phyloP scores from a whole-genome alignment of 805 yeast species.

The Wickerhamiella alocasiicola region DNA sequence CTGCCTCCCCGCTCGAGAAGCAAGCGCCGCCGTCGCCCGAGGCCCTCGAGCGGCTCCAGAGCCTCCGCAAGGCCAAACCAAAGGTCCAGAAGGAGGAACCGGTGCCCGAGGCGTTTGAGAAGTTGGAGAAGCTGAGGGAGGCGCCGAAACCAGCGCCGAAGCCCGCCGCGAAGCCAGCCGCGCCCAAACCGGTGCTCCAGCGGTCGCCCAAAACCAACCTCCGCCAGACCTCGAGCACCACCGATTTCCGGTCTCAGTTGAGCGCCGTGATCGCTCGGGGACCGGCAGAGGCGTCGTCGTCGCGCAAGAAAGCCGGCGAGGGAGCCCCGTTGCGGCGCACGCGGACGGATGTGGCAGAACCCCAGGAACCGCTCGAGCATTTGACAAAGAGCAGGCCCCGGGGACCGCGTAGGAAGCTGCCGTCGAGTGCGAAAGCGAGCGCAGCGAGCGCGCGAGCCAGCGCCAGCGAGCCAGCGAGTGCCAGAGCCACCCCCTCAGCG shows the following conservation, averaged over 20 bases:
- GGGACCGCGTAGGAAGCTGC: slow-evolving; percentile 7
- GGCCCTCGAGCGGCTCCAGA: slow-evolving; percentile 5
- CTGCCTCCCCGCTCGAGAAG: slow-evolving; percentile 1
- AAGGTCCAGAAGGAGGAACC: not conserved
- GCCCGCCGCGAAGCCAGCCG: not conserved
- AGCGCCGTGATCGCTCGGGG: not conserved
- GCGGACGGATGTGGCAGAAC: not conserved
- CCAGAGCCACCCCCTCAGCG: no score
- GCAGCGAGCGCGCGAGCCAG: no score
- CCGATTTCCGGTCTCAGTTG: not conserved
- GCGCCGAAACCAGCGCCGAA: not conserved
- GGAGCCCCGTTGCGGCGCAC: slow-evolving; percentile 1
- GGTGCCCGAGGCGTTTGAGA: slow-evolving; percentile 1
- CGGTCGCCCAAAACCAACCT: not conserved
- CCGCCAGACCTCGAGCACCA: slow-evolving; percentile 4
- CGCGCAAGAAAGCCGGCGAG: not conserved
- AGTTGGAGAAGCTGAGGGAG: not conserved
- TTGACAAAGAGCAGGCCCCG: slow-evolving; percentile 6
- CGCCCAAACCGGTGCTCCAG: slow-evolving; percentile 1
- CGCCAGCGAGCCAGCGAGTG: no score
- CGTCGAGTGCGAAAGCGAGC: not conserved
- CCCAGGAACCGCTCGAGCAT: slow-evolving; percentile 4
- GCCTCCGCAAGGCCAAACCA: slow-evolving; percentile 6
- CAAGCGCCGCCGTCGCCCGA: slow-evolving; percentile 9
- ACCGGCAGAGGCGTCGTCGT: no score